These are phyloP conservation scores for Leccinum pachyderme DNA, from an alignment of 1,284 basidiomycete species.

Conservation along the genomic window DNA sequence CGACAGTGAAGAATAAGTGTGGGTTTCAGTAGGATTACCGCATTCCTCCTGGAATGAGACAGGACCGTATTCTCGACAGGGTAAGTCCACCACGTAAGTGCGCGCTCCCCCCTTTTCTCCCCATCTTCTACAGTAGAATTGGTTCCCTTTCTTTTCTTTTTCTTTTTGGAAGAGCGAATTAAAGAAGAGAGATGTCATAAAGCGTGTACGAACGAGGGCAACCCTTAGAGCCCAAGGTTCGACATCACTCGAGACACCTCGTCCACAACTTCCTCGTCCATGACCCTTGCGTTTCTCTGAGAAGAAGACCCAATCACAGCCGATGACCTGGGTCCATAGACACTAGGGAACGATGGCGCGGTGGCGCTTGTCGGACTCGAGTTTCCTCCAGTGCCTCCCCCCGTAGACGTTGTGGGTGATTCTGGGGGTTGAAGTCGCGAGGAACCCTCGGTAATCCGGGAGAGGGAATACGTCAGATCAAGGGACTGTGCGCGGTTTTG, in stretches of 20 bases:
- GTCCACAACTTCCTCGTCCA: slow-evolving; percentile 63
- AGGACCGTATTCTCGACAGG: slow-evolving; percentile 22
- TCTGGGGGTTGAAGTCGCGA: slow-evolving; percentile 63
- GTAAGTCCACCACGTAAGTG: slow-evolving; percentile 18
- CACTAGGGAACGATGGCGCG: slow-evolving; percentile 78
- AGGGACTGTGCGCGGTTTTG: slow-evolving; percentile 80
- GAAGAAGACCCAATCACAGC: slow-evolving; percentile 47
- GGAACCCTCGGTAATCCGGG: slow-evolving; percentile 69
- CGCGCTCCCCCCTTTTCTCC: not conserved
- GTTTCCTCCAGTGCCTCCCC: slow-evolving; percentile 60
- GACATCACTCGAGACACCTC: slow-evolving; percentile 78
- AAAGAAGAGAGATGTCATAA: not conserved
- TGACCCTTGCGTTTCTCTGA: slow-evolving; percentile 46
- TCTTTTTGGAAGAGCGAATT: slow-evolving; percentile 9
- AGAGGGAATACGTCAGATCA: slow-evolving; percentile 74
- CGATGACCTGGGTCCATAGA: slow-evolving; percentile 63
- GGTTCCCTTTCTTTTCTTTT: slow-evolving; percentile 9
- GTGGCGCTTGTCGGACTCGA: slow-evolving; percentile 73
- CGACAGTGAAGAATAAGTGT: slow-evolving; percentile 16
- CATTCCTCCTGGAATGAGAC: slow-evolving; percentile 21
- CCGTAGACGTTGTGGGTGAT: slow-evolving; percentile 74
- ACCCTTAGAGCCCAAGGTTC: slow-evolving; percentile 64
- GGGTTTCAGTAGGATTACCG: slow-evolving; percentile 19
- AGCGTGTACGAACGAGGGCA: slow-evolving; percentile 20
- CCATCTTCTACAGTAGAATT: slow-evolving; percentile 11